Percentiles rank a stretch among this genome's conserved stretches.
Evolutionary conservation across 192 early-diverging fungal genomes (phyloP).

Genomic region (Entomortierella chlamydospora): DNA sequence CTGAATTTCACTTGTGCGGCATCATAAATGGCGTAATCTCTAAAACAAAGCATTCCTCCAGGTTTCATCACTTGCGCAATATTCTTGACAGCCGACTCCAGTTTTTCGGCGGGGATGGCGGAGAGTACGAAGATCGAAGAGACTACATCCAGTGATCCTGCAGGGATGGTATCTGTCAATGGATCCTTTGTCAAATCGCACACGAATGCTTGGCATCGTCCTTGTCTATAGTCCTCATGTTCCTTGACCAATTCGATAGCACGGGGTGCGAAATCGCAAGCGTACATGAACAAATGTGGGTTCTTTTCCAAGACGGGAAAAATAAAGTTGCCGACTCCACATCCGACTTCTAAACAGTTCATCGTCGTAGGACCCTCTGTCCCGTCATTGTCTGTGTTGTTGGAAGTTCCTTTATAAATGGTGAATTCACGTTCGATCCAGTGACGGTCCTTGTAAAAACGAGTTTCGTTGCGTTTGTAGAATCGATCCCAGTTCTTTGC

Average conservation of each 20-base stretch:
- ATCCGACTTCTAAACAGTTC: constrained; percentile 88
- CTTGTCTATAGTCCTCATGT: constrained; percentile 76
- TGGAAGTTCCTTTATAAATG: constrained; percentile 47
- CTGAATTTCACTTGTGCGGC: constrained; percentile 95
- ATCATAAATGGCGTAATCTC: constrained; percentile 98
- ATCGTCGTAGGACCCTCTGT: background rate
- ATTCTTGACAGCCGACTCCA: constrained; percentile 81
- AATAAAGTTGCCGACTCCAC: constrained; percentile 97
- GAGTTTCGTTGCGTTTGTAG: constrained; percentile 87
- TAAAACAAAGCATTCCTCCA: constrained; percentile 90
- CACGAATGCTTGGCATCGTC: constrained; percentile 91
- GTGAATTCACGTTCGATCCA: constrained; percentile 97
- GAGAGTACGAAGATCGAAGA: constrained; percentile 97
- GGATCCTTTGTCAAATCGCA: constrained; percentile 88
- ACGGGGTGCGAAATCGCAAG: constrained; percentile 92
- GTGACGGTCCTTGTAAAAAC: constrained; percentile 98
- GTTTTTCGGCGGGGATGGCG: constrained; percentile 90
- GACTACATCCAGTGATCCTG: constrained; percentile 85
- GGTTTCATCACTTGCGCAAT: constrained; percentile 86
- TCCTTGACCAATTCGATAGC: constrained; percentile 93
- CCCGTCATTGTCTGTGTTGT: background rate
- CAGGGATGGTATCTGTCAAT: constrained; percentile 76
- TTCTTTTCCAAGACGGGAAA: constrained; percentile 92
- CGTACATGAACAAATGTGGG: constrained; percentile 85
- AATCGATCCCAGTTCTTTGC: constrained; percentile 86